Conservation (phyloP, 2,329 filamentous ascomycete genomes). For the Venturia effusa region DNA sequence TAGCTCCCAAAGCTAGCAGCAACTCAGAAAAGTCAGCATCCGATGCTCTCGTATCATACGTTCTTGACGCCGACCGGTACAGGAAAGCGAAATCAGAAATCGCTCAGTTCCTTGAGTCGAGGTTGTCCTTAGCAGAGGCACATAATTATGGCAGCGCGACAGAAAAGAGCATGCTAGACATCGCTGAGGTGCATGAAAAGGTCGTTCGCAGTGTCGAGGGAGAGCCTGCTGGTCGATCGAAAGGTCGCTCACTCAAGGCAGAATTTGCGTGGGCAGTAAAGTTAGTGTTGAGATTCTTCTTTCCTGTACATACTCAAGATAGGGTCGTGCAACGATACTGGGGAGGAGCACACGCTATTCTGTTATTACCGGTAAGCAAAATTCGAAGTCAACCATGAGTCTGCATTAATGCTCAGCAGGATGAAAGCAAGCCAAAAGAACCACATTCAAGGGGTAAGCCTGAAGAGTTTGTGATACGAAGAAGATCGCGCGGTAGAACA, state of each 20-base stretch:
- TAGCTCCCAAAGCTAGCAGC: neutral
- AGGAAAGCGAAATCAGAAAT: neutral
- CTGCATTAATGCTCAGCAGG: neutral
- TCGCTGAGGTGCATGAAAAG: neutral
- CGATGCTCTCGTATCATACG: neutral
- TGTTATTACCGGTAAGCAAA: neutral
- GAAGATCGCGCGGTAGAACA: neutral
- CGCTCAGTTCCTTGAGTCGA: neutral
- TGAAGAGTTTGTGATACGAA: neutral
- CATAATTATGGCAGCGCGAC: neutral
- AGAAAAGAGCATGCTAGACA: neutral
- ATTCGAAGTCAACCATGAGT: neutral
- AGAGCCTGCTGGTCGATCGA: neutral
- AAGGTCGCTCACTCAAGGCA: neutral
- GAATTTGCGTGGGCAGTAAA: constrained; percentile 4
- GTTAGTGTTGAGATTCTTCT: constrained; percentile 12
- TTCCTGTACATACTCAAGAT: constrained; percentile 8
- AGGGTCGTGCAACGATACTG: constrained; percentile 11
- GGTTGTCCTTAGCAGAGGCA: neutral
- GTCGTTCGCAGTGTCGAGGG: too few relatives aligned
- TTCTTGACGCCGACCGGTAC: neutral
- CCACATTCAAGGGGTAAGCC: neutral
- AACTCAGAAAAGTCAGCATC: neutral
- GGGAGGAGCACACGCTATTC: constrained; percentile 9
- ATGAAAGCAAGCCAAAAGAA: neutral